Percentiles rank a stretch among this genome's conserved stretches.
Conservation (phyloP, 805 yeast species). For the Metschnikowia aberdeeniae region DNA sequence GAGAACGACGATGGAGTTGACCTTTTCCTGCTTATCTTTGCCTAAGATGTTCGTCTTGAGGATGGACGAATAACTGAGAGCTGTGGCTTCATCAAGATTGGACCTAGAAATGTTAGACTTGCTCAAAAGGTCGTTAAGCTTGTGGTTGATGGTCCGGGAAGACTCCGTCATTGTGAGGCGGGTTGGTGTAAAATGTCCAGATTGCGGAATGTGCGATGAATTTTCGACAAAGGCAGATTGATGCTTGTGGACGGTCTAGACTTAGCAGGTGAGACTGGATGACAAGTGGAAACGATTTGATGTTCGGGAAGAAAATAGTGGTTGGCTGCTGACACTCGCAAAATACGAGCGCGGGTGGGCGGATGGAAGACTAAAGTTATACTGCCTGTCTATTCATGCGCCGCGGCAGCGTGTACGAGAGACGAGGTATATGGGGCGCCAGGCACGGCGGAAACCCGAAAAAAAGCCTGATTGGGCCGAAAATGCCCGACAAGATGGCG, state of each 20-base stretch:
- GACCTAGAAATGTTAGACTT: conserved; percentile 28
- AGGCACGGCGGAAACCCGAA: too few relatives aligned
- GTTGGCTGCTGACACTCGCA: conserved; percentile 1
- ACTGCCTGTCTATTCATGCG: not conserved
- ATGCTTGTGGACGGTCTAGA: not conserved
- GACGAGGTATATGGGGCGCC: not conserved
- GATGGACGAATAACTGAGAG: conserved; percentile 31
- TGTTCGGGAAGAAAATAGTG: not conserved
- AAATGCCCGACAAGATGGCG: not conserved
- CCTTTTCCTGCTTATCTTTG: conserved; percentile 46
- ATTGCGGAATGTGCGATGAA: too few relatives aligned
- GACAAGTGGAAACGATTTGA: not conserved
- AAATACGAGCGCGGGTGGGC: conserved; percentile 3
- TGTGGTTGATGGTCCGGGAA: conserved; percentile 41
- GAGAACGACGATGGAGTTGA: conserved; percentile 50
- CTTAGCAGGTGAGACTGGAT: not conserved
- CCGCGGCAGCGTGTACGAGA: conserved; percentile 3
- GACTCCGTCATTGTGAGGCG: conserved; percentile 31
- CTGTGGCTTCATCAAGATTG: conserved; percentile 31
- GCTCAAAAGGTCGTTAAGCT: conserved; percentile 40
- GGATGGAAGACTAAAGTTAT: not conserved
- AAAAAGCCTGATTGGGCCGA: too few relatives aligned
- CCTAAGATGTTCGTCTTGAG: conserved; percentile 43
- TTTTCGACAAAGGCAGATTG: not conserved
- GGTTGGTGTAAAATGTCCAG: not conserved